Base-by-base conservation (phyloP, 2,329 filamentous ascomycete genomes). In the Whalleya microplaca region DNA sequence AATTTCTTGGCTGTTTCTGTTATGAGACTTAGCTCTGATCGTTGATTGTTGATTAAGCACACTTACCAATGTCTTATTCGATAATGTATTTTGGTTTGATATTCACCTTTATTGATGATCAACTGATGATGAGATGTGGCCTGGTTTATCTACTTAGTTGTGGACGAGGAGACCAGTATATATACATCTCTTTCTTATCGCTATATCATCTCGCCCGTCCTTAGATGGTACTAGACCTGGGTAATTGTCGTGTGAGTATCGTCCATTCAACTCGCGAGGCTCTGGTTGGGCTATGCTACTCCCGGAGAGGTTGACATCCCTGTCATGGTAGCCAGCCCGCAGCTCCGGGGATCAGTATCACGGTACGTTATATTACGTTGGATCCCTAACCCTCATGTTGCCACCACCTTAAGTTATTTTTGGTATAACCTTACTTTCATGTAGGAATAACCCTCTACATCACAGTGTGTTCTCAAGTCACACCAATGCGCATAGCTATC, bases 211-310 rank as follows among this genome's bases (percentile, higher is more conserved):
- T 51, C n/a, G 27, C 19, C 41, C 37, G 16, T 41, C 50, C 56
- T 56, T 56, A 60, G 52, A 56, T 61, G 60, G 46, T 51, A 50
- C 23, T 45, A 37, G 54, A 27, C 50, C 58, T 63, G 48, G 48
- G 56, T 60, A 49, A 45, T 41, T 55, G 56, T 58, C 57, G 58
- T 52, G 55, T 58, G 55, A 63, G 52, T 48, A 51, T 61, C 60
- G 54, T 58, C 60, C 57, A 51, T 63, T 60, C 42, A 23, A 58
- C 52, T 21, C 57, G 49, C 51, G 48, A 49, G 47, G 45, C 55
- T 52, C 57, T 56, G 54, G 43, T 41, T 47, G 45, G 47, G 50
- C 44, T 41, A 37, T 52, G 53, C 55, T 56, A 32, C 21, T 56
- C 44, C 53, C 58, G 54, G 49, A 41, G 48, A 50, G 6, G 41